These are phyloP conservation scores for Mucor piriformis DNA, from an alignment of 371 early-diverging fungal species.

Conservation along the genomic window DNA sequence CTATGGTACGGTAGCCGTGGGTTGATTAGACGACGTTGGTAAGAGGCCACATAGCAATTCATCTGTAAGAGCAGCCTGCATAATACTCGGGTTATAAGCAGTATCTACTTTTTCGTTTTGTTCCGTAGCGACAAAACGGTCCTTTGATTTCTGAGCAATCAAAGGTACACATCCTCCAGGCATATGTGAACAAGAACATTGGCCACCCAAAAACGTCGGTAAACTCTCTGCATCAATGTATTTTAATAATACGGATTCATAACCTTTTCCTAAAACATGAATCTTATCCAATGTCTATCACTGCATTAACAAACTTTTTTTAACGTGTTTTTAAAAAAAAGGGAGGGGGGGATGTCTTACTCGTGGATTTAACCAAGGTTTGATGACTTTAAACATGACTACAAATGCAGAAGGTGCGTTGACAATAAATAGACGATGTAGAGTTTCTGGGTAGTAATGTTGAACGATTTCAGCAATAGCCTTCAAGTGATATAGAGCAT, in stretches of 20 bases:
- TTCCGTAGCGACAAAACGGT: slow-evolving; percentile 15
- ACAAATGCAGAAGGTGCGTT: slow-evolving; percentile 81
- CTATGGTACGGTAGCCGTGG: neutral
- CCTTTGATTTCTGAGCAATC: slow-evolving; percentile 16
- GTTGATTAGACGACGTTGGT: neutral
- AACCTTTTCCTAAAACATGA: slow-evolving; percentile 69
- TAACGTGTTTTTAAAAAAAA: neutral
- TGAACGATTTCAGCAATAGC: slow-evolving; percentile 75
- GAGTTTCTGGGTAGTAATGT: slow-evolving; percentile 81
- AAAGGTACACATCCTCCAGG: slow-evolving; percentile 69
- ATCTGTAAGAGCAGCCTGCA: slow-evolving; percentile 2
- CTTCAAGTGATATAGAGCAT: slow-evolving; percentile 70
- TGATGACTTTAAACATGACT: slow-evolving; percentile 74
- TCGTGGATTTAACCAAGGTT: slow-evolving; percentile 77
- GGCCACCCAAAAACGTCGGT: slow-evolving; percentile 76
- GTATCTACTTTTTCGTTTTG: slow-evolving; percentile 31
- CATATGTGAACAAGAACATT: slow-evolving; percentile 78
- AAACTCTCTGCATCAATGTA: slow-evolving; percentile 74
- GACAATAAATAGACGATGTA: slow-evolving; percentile 75
- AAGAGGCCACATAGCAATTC: neutral
- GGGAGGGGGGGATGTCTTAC: neutral
- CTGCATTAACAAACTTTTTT: neutral
- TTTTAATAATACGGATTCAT: slow-evolving; percentile 56
- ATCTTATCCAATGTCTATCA: slow-evolving; percentile 70
- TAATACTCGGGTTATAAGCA: slow-evolving; percentile 31